phyloP scores from a whole-genome alignment of 1,284 basidiomycete genomes.

The Hemileia vastatrix region DNA sequence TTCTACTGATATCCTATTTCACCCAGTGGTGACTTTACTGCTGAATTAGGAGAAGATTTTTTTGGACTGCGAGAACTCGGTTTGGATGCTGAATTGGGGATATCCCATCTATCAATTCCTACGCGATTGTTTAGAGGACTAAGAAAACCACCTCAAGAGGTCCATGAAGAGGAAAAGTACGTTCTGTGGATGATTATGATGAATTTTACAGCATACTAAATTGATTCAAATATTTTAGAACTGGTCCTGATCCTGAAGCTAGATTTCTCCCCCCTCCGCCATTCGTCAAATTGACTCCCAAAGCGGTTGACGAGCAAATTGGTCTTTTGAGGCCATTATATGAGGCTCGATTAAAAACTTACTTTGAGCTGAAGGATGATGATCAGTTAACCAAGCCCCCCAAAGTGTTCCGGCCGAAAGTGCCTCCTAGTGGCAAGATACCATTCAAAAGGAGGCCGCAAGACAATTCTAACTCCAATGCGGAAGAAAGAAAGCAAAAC shows the following conservation, averaged over 20 bases:
- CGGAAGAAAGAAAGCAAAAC: too few relatives aligned
- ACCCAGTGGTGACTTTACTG: constrained; percentile 70
- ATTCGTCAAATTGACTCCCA: constrained; percentile 12
- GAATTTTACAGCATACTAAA: too few relatives aligned
- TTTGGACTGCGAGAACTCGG: constrained; percentile 79
- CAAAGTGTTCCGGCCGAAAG: constrained; percentile 18
- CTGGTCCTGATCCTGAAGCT: constrained; percentile 6
- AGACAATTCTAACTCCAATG: too few relatives aligned
- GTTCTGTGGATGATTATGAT: too few relatives aligned
- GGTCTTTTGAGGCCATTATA: constrained; percentile 9
- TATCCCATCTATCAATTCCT: constrained; percentile 64
- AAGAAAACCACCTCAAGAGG: too few relatives aligned
- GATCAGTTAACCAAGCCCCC: constrained; percentile 5
- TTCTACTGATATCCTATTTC: constrained; percentile 13
- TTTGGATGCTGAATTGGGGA: constrained; percentile 75
- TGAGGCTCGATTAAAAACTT: constrained; percentile 4
- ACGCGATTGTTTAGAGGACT: constrained; percentile 66
- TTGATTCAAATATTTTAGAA: too few relatives aligned
- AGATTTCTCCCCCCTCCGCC: constrained; percentile 9
- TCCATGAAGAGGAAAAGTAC: too few relatives aligned
- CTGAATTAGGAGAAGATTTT: constrained; percentile 83
- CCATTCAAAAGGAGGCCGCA: constrained; percentile 18
- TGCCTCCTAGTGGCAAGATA: constrained; percentile 22
- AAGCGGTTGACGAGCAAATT: constrained; percentile 18
- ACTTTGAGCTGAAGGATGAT: constrained; percentile 18